These are phyloP conservation scores for Otatea glauca DNA, from an alignment of 176 grass and related monocot species.

Conservation along the genomic window DNA sequence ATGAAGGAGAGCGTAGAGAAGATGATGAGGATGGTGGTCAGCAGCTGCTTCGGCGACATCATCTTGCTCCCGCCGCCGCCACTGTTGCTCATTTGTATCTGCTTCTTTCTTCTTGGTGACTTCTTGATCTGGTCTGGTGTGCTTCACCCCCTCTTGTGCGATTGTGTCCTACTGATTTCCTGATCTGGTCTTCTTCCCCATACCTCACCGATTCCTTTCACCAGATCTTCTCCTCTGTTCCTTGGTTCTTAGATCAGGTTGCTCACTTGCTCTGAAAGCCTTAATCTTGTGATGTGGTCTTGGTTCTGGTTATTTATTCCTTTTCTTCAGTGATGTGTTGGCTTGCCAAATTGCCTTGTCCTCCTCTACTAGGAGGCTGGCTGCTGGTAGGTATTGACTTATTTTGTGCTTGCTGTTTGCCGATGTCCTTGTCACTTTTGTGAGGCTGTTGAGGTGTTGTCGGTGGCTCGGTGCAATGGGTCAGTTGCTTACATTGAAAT, in stretches of 20 bases:
- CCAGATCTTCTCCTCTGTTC: constrained; percentile 29
- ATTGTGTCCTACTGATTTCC: neutral
- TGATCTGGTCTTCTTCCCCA: neutral
- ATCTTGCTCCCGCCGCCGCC: constrained; percentile 15
- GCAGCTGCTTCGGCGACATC: constrained; percentile 51
- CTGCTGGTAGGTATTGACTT: constrained; percentile 24
- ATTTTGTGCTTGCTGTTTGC: neutral
- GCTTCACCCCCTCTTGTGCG: neutral
- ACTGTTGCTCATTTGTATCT: neutral
- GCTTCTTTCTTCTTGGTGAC: neutral
- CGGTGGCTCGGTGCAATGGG: neutral
- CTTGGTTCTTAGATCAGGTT: neutral
- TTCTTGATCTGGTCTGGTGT: neutral
- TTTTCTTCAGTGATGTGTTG: neutral
- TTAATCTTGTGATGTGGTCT: neutral
- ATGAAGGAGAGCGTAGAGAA: constrained; percentile 55
- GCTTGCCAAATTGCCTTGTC: neutral
- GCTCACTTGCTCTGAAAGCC: neutral
- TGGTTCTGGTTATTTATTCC: neutral
- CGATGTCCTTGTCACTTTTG: neutral
- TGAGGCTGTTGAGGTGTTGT: neutral
- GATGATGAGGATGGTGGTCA: constrained; percentile 46
- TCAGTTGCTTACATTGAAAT: neutral
- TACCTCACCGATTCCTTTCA: neutral
- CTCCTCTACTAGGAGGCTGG: neutral